Conservation (phyloP, 768 basidiomycete genomes). For the Sistotremastrum suecicum region DNA sequence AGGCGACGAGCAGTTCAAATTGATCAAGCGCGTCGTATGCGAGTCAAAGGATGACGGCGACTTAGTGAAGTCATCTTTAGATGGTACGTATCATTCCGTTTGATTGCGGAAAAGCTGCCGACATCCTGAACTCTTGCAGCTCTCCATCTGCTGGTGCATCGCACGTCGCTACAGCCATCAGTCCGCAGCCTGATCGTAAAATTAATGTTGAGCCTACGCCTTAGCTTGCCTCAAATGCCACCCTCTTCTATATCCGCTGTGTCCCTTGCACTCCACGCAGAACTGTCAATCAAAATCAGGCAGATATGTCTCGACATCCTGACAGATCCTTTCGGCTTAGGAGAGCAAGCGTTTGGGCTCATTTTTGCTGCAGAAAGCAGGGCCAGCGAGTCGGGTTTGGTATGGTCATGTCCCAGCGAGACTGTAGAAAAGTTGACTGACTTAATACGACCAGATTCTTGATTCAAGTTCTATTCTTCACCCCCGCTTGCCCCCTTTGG, state of each 20-base stretch:
- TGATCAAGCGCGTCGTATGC: constrained; percentile 32
- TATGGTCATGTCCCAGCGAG: constrained; percentile 14
- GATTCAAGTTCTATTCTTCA: constrained; percentile 47
- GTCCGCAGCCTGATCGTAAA: constrained; percentile 39
- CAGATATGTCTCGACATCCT: too few species aligned
- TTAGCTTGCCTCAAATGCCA: constrained; percentile 42
- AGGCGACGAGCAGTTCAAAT: constrained; percentile 57
- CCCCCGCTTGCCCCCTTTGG: constrained; percentile 64
- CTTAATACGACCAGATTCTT: constrained; percentile 12
- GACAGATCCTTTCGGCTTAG: constrained; percentile 20
- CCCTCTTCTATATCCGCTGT: constrained; percentile 34
- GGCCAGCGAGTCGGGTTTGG: background rate
- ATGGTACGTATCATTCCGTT: constrained; percentile 30
- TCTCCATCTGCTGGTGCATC: background rate
- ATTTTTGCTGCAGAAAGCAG: background rate
- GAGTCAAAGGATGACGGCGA: constrained; percentile 35
- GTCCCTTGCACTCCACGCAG: constrained; percentile 41
- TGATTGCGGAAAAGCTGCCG: background rate
- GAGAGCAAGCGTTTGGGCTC: constrained; percentile 5
- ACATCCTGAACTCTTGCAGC: background rate
- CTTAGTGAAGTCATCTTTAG: constrained; percentile 36
- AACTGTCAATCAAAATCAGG: too few species aligned
- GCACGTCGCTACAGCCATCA: background rate
- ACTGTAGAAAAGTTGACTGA: constrained; percentile 2
- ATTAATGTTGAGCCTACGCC: constrained; percentile 35